Base-by-base conservation (phyloP, 176 grass and related monocot species). In the Secale cereale region DNA sequence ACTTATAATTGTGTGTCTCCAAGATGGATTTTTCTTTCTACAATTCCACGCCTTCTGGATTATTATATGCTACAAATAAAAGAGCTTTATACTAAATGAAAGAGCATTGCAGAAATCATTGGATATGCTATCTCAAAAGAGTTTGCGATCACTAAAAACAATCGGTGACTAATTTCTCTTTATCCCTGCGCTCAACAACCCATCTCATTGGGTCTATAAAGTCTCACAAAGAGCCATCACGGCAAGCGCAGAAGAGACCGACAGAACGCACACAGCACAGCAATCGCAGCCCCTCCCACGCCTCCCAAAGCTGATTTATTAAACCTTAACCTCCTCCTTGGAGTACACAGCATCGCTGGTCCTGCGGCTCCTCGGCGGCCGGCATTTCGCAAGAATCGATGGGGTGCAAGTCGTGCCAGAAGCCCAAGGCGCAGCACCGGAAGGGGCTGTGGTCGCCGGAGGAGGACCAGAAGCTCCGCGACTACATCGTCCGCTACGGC, bases 371-470 rank as follows among this genome's bases (percentile, higher is more conserved):
- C 52, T 1, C 30, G 30, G 30, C 3, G 30, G 30, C 3, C 30
- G 12, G 54, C 11, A 3, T 4, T 4, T 45, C 41, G 0, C 3
- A 19, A 0, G 19, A 69, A 59, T 13, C 3, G 33, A 92, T 95
- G 93, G 93, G 89, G 45, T 98, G 96, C 89, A 95, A 88, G 85
- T 65, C 87, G 10, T 98, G 93, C 78, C 83, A 95, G 76, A 98
- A 95, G 88, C 87, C 95, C 87, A 98, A 95, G 90, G 81, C 69
- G 66, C 87, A 75, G 22, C 87, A 85, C 76, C 83, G 91, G 20
- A 98, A 94, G 86, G 96, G 96, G 23, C 90, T 98, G 71, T 98
- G 96, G 96, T 98, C 96, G 74, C 96, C 96, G 11, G 89, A 93
- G 64, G 96, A 98, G 87, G 96, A 98, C 86, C 87, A 93, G 76